Conservation (phyloP, 805 yeast species). For the Hanseniaspora occidentalis region DNA sequence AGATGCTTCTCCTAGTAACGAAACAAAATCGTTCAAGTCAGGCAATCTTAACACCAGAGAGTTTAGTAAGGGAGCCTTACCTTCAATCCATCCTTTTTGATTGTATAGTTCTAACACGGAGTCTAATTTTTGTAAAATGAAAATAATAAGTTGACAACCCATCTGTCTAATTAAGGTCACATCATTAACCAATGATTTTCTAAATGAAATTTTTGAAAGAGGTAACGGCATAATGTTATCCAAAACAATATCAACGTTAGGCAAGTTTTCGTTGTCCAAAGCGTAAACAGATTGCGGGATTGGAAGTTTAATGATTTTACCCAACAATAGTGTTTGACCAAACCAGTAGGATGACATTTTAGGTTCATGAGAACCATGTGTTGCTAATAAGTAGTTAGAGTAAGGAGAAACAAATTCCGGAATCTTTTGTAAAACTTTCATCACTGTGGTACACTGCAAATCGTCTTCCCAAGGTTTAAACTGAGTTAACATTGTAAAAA, state of each 20-base stretch:
- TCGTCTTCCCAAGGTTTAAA: slow-evolving; percentile 77
- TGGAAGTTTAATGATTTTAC: slow-evolving; percentile 45
- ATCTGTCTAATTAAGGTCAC: slow-evolving; percentile 46
- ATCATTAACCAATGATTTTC: slow-evolving; percentile 44
- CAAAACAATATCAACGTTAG: slow-evolving; percentile 27
- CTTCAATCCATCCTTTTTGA: slow-evolving; percentile 29
- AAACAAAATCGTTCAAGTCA: slow-evolving; percentile 32
- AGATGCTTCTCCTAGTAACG: slow-evolving; percentile 31
- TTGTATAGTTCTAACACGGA: slow-evolving; percentile 27
- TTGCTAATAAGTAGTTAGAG: slow-evolving; percentile 41
- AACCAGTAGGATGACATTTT: slow-evolving; percentile 72
- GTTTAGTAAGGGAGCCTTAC: slow-evolving; percentile 24
- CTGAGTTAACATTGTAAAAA: slow-evolving; percentile 47
- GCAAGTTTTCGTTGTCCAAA: slow-evolving; percentile 21
- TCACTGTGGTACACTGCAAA: slow-evolving; percentile 42
- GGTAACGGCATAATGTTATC: slow-evolving; percentile 58
- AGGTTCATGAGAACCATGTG: slow-evolving; percentile 63
- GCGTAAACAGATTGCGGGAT: slow-evolving; percentile 32
- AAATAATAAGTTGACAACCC: slow-evolving; percentile 45
- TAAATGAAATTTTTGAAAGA: slow-evolving; percentile 42
- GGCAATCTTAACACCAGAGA: slow-evolving; percentile 33
- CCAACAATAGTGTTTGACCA: slow-evolving; percentile 51
- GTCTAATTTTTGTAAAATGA: slow-evolving; percentile 42
- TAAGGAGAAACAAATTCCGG: slow-evolving; percentile 72
- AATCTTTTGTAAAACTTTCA: slow-evolving; percentile 35